Base-by-base conservation (phyloP, 1,284 basidiomycete species). In the Porogramme epimiltina region DNA sequence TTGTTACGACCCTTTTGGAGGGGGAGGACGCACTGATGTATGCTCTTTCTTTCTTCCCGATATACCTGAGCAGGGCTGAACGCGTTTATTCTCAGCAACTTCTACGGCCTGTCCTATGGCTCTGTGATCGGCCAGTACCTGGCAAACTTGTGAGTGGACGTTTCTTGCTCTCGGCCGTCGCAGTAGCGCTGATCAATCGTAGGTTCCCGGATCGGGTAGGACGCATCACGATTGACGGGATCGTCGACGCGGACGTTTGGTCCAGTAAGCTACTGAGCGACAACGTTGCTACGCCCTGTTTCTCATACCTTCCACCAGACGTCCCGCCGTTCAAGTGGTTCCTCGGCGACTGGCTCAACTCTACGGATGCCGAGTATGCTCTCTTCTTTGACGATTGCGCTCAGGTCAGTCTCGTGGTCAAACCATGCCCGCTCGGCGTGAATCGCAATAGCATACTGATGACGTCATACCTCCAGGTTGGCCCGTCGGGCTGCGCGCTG, bases 1-100 rank as follows among this genome's bases (percentile, higher is more conserved):
- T 68, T 51, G 75, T 78, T 59, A 66, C 67, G 1, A 62, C 54
- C n/a, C 54, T 66, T 0, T 61, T 77, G 3, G 74, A 74, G 13
- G 76, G 76, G 1, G 56, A 70, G 18, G 67, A 73, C 28, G 65
- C 70, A 1, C 62, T 68, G 28, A 76, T 79, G 74, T 76, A 54
- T 38, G 69, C 60, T 16, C n/a, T 40, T 31, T 31, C 9, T 15
- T 8, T 8, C 28, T 31, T 8, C 28, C 15, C 28, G 15, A 15
- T 8, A 15, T 15, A 31, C 28, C 9, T 15, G 15, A 8, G 28
- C 8, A 31, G 28, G 36, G 22, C 15, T 8, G 10, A 31, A 37
- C n/a, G 34, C n/a, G 28, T 31, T 31, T 31, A 13, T 37, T 18
- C n/a, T 6, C 46, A 64, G 62, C 22, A 64, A 65, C 49, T 63